These are phyloP conservation scores for Aspergillus biplanus DNA, from an alignment of 495 filamentous ascomycete species.

Conservation along the genomic window DNA sequence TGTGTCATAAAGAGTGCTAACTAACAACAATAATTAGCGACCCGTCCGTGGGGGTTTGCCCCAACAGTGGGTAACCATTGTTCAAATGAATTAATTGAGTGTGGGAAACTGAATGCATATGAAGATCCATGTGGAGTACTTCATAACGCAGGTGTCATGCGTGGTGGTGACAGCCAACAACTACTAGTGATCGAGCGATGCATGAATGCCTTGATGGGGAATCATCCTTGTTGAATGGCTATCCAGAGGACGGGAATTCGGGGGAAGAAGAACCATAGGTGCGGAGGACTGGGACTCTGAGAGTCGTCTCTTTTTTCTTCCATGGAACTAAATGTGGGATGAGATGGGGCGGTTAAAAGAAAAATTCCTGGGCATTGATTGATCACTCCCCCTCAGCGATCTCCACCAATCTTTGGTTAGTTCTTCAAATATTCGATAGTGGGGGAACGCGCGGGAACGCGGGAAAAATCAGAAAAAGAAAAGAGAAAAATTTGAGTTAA, in stretches of 20 bases:
- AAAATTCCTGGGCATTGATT: not conserved
- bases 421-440: not conserved
- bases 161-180: not conserved
- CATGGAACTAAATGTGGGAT: not conserved
- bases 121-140: conserved; percentile 3
- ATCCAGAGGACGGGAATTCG: not conserved
- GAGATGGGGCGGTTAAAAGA: not conserved
- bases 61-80: not conserved
- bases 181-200: conserved; percentile 12
- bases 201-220: conserved; percentile 14
- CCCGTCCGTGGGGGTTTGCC: conserved; percentile 1
- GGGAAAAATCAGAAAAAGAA: not conserved
- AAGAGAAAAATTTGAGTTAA: not conserved
- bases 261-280: conserved; percentile 7
- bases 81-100: not conserved
- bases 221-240: not conserved
- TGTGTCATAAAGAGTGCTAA: not conserved
- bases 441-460: not conserved
- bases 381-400: not conserved
- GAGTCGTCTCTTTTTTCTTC: not conserved
- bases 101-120: not conserved
- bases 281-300: not conserved
- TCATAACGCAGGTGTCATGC: not conserved
- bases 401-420: not conserved
- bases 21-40: not conserved